Base-by-base conservation (phyloP, 495 filamentous ascomycete genomes). In the Hypoxylon perforatum region DNA sequence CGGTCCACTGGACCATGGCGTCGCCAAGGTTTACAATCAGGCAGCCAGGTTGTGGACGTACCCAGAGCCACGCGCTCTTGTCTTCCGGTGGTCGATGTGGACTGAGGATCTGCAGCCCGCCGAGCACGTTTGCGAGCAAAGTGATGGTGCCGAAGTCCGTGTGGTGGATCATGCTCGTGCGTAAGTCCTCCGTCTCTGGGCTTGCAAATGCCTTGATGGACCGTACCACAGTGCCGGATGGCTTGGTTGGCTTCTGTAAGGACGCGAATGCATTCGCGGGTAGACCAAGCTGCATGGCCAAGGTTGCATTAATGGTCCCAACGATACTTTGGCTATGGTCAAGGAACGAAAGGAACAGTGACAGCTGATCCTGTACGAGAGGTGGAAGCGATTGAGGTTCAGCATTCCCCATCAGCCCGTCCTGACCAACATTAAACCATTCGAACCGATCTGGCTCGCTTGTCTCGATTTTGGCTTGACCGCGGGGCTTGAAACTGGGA, bases 11-110 rank as follows among this genome's bases (percentile, higher is more conserved):
- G 5, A 83, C 82, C 77, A 89, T 79, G n/a, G 85, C 82, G 55
- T 90, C 87, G 0, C 86, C 87, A 0, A 90, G 77, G 64, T 90
- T 89, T 25, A 88, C 76, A 17, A 90, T 82, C 3, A 77, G 76
- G 55, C 82, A 80, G 0, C 85, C 84, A 0, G 79, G 79, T 1
- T 86, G 60, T 0, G 87, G 86, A 14, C 76, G 72, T 3, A 89
- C 85, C 63, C 83, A 89, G 1, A 72, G 60, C 86, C 86, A 88
- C 4, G 53, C 54, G 25, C 15, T 18, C 19, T 62, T 51, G 19
- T 65, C 57, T 36, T 49, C 49, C 1, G 48, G 45, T 3, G 54
- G 39, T 14, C 22, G 8, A 2, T 51, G 51, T 4, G 67, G 67
- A 2, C 22, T 17, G 1, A 63, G 45, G n/a, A 70, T 59, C 44